phyloP scores from a whole-genome alignment of 192 early-diverging fungal species.

The Podila minutissima region DNA sequence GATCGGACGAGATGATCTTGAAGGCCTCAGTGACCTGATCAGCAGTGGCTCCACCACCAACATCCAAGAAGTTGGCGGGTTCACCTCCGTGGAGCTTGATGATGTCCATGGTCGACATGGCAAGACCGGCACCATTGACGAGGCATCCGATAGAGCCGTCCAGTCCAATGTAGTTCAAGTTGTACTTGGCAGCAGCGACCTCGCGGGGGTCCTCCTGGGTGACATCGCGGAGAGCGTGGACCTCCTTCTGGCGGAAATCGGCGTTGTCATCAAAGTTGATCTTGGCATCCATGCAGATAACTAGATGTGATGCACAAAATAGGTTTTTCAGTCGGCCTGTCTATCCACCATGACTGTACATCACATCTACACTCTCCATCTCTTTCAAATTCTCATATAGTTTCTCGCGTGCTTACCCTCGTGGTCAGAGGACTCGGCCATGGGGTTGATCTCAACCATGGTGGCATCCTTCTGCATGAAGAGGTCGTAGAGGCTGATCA shows the following conservation, averaged over 20 bases:
- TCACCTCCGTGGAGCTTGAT: slow-evolving; percentile 99
- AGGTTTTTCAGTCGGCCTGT: background rate
- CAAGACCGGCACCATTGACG: slow-evolving; percentile 98
- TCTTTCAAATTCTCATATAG: background rate
- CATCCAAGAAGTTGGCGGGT: slow-evolving; percentile 99
- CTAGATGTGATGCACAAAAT: slow-evolving; percentile 17
- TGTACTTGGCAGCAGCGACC: slow-evolving; percentile 95
- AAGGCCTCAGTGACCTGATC: slow-evolving; percentile 98
- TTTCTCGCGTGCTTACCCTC: slow-evolving; percentile 63
- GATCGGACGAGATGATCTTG: slow-evolving; percentile 98
- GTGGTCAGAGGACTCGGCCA: slow-evolving; percentile 90
- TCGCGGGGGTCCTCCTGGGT: slow-evolving; percentile 98
- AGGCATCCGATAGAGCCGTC: slow-evolving; percentile 98
- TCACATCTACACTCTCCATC: no score
- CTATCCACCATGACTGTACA: no score
- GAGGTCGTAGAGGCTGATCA: slow-evolving; percentile 94
- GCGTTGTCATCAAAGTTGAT: slow-evolving; percentile 99
- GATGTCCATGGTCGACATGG: slow-evolving; percentile 99
- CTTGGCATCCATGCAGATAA: slow-evolving; percentile 99
- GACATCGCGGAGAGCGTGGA: slow-evolving; percentile 89
- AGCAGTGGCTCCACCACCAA: slow-evolving; percentile 95
- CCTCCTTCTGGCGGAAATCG: slow-evolving; percentile 94
- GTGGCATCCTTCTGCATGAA: slow-evolving; percentile 98
- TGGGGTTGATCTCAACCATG: slow-evolving; percentile 99
- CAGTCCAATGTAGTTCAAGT: slow-evolving; percentile 99